Evolutionary conservation across 2,329 filamentous ascomycete species (phyloP), one percentile per base, ranked within the genome.

Genomic region (Arthrobotrys sphaeroides): DNA sequence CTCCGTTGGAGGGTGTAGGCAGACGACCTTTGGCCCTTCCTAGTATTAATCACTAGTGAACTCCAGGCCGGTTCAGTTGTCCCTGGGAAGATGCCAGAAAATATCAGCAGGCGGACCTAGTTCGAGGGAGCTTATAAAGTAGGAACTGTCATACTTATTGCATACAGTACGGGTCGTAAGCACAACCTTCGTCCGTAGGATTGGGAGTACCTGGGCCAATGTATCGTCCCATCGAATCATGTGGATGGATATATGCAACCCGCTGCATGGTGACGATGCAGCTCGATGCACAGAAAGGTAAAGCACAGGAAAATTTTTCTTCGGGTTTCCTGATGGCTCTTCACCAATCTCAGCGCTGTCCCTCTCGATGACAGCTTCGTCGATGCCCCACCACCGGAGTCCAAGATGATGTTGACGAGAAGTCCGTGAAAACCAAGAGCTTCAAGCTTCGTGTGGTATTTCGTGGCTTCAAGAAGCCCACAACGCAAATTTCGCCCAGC

Each of bases 231-330:
- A 47, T 65, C 70, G 70, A 74, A 74, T 74, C 70, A 74, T 67
- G 70, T 74, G 70, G 62, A 55, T 67, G 55, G 45, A 68, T 74
- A 67, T 57, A 49, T 74, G 70, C 70, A 74, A 68, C 61, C 45
- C 33, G 70, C 70, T 74, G 70, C 70, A 74, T 74, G 70, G 70
- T 74, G 70, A 74, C 70, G 70, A 74, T 74, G 70, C 70, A 74
- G 62, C 70, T 67, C 70, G 70, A 74, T 74, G 62, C 62, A 74
- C 61, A 67, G 61, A 74, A 62, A 59, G 70, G 59, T 64, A 55
- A 74, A 67, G 38, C 22, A 10, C 42, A 28, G 38, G 53, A 74
- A 74, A 60, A 22, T 49, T 66, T 73, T 67, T 74, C 70, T 43
- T 9, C 20, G 45, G 36, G 33, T 55, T 68, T 74, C 70, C 26